Conservation (phyloP, 2,329 filamentous ascomycete genomes). For the Nigrospora oryzae region DNA sequence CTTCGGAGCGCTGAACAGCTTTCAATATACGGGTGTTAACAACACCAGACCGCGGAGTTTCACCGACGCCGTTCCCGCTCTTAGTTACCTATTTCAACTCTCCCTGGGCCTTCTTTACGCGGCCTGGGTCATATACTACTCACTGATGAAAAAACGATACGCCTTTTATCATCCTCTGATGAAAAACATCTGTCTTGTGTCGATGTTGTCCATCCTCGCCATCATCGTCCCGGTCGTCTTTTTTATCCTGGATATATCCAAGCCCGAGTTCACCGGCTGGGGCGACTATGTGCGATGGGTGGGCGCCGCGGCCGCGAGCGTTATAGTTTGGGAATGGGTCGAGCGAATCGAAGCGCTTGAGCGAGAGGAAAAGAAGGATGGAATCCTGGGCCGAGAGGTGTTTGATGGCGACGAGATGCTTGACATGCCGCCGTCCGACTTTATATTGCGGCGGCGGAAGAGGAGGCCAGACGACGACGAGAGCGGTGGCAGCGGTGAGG, state of each 20-base stretch:
- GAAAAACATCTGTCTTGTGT: conserved; percentile 79
- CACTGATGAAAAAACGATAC: conserved; percentile 83
- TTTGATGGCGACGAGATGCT: conserved; percentile 94
- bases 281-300: conserved; percentile 95
- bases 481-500: conserved; percentile 21
- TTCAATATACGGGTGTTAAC: conserved; percentile 46
- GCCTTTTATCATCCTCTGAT: conserved; percentile 86
- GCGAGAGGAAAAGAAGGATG: conserved; percentile 88
- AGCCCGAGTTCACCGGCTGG: conserved; percentile 81
- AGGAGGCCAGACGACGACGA: conserved; percentile 17
- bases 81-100: conserved; percentile 86
- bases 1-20: conserved; percentile 88
- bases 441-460: conserved; percentile 31
- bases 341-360: conserved; percentile 89
- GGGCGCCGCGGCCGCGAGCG: conserved; percentile 86
- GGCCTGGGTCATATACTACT: conserved; percentile 90
- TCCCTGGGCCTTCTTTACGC: conserved; percentile 82
- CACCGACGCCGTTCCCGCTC: conserved; percentile 79
- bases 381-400: conserved; percentile 81
- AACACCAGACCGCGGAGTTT: conserved; percentile 64
- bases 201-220: conserved; percentile 68
- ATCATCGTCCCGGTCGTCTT: conserved; percentile 86
- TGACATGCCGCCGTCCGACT: conserved; percentile 48
- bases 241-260: conserved; percentile 83
- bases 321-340: conserved; percentile 98